Base-by-base conservation (phyloP, 208 protist genomes). In the Leptomonas seymouri region DNA sequence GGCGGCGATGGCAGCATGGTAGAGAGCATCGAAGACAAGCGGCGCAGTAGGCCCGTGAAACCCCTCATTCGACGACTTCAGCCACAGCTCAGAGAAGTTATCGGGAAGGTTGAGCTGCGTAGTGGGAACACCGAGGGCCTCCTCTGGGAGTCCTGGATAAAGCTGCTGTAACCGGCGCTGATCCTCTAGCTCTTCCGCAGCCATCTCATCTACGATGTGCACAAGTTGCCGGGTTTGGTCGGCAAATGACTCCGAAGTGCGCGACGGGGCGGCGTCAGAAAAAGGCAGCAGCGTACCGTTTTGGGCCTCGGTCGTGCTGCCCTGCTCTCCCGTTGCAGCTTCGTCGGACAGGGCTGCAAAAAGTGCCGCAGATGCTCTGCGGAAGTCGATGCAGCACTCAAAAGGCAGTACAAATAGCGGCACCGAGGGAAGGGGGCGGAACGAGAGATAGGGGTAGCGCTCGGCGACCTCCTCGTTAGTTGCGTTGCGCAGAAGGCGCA, bases 381-480 rank as follows among this genome's bases (percentile, higher is more conserved):
- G 54, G 46, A 69, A 76, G 61, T 69, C 55, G 27, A 51, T 42
- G 18, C 49, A 56, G 46, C 45, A 69, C 70, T 76, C 70, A 20
- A 69, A 76, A 7, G 70, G 70, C 48, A 76, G 55, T 2, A 39
- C 14, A 20, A 25, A 53, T 9, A 76, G 46, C n/a, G 53, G 30
- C 46, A 76, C 48, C 25, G 51, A 31, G 2, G 42, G 60, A 11
- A 50, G 18, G 34, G 70, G 70, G 16, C 56, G 45, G 14, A 65
- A 25, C 6, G 62, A 65, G 1, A 76, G 62, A 76, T 49, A 76
- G 7, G 70, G 62, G 30, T 65, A 76, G 46, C 70, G 70, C 70
- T 76, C 70, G n/a, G 53, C 60, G 12, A 50, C 42, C 18, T 76
- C 70, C 49, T 76, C 70, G 34, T 23, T 51, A 21, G 42, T n/a